Conservation (phyloP, 2,329 filamentous ascomycete species). For the Pseudocercospora eumusae region DNA sequence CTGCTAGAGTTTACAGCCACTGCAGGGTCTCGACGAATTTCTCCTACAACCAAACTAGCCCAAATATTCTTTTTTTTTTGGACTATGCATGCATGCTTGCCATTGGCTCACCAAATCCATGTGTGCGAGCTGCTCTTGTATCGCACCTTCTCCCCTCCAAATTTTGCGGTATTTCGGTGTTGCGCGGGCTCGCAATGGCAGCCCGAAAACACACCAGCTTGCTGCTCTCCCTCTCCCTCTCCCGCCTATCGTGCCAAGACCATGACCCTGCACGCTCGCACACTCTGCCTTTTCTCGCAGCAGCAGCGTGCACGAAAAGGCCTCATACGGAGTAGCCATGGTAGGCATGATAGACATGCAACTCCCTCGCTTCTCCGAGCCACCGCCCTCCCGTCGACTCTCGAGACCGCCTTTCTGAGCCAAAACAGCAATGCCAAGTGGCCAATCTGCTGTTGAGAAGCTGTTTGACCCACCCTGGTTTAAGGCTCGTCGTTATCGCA, state of each 20-base stretch:
- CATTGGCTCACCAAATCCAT: not conserved
- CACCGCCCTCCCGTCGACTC: not conserved
- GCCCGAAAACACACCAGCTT: not conserved
- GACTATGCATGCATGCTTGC: not conserved
- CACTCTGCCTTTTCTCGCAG: not conserved
- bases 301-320: not conserved
- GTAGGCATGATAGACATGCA: not conserved
- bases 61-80: not conserved
- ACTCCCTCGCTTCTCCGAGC: slow-evolving; percentile 8
- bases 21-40: not conserved
- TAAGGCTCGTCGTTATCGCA: slow-evolving; percentile 21
- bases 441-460: slow-evolving; percentile 14
- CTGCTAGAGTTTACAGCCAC: not conserved
- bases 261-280: not conserved
- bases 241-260: not conserved
- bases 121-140: not conserved
- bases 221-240: too few relatives aligned
- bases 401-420: slow-evolving; percentile 5
- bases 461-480: not conserved
- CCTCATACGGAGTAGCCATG: too few relatives aligned
- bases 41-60: not conserved
- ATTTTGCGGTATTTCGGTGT: not conserved
- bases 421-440: not conserved
- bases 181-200: not conserved
- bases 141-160: not conserved